Evolutionary conservation across 2,329 filamentous ascomycete genomes (phyloP), one percentile per base, ranked within the genome.

Genomic region (Hypoxylon sp.): DNA sequence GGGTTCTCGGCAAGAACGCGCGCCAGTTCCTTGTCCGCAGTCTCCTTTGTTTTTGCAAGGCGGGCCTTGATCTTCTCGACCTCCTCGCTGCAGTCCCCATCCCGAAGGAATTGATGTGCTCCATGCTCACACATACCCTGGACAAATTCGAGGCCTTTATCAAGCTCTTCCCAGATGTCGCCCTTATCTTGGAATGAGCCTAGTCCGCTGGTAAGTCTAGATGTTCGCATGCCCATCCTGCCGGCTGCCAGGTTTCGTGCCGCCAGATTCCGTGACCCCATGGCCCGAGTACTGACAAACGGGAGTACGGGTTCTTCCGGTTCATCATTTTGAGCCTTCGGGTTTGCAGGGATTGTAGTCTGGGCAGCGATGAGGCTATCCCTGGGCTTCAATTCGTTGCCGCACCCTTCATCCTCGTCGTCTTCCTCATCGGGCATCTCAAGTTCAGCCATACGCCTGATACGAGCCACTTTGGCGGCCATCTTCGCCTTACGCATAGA

Each of bases 71-170:
- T 91, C 51, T 89, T 90, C 27, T 85, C 83, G 42, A 97, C 86
- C 78, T 97, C 93, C 17, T 88, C 86, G n/a, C 84, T 86, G 79
- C 94, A 97, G 75, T 96, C 91, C 10, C 94, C 94, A 58, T 94
- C 92, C 24, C 94, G 89, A n/a, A 98, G 84, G 68, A 96, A 93
- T 75, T 97, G 93, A 76, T 97, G 94, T 0, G 94, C 94, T 2
- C 92, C 94, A 59, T 90, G 90, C 81, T 98, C 94, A 77, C 93
- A 97, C 74, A 94, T 88, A 62, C 86, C 87, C 78, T 97, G 93
- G 4, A 93, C 92, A 70, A 88, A 88, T 76, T 97, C 94, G 27
- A 98, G 83, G 0, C 88, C 87, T 76, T 91, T 92, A 77, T 97
- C 94, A 1, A 94, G 85, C 48, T 88, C 85, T 71, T 97, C 93